Base-by-base conservation (phyloP, 192 early-diverging fungal genomes). In the Thamnidium elegans region DNA sequence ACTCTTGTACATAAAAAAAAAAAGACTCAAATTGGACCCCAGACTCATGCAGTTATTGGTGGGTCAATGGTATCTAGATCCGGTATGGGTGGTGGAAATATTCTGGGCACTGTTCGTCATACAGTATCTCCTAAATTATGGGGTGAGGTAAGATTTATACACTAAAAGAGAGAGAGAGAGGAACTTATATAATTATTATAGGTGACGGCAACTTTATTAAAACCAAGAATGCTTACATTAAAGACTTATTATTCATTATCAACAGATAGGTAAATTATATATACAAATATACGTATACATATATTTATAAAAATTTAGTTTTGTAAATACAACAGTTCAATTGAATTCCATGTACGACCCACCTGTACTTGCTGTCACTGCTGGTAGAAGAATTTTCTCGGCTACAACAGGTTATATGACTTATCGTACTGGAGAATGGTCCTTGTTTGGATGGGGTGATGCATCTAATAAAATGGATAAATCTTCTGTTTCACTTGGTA, bases 31-130 rank as follows among this genome's bases (percentile, higher is more conserved):
- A 64, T 92, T 34, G 71, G 78, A 20, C 69, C 78, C 15, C 66
- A 76, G 52, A 81, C 86, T 2, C 69, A 79, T 20, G 71, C 76
- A 13, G 67, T 75, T 3, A 53, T 92, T 19, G 74, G 79, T 42
- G 89, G 86, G 21, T 78, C 83, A 15, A 87, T 87, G 80, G 72
- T 86, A 10, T 65, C 89, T 23, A 70, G 85, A 50, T 85, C 85
- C 45, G 85, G 87, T 23, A 72, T 89, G 66, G 90, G 92, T 44
- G 84, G 83, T 2, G 92, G 91, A 45, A 94, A 86, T 55, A 77
- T 96, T 26, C 66, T 87, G 13, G 93, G 85, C 19, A 92, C 90
- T 11, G 61, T 95, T 32, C 84, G 88, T 2, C 91, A 94, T 73
- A 72, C 92, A 44, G 78, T 90, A 17, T 84, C 86, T 8, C 87